Conservation (phyloP, 2,329 filamentous ascomycete genomes). For the Ceratocystis papillata region DNA sequence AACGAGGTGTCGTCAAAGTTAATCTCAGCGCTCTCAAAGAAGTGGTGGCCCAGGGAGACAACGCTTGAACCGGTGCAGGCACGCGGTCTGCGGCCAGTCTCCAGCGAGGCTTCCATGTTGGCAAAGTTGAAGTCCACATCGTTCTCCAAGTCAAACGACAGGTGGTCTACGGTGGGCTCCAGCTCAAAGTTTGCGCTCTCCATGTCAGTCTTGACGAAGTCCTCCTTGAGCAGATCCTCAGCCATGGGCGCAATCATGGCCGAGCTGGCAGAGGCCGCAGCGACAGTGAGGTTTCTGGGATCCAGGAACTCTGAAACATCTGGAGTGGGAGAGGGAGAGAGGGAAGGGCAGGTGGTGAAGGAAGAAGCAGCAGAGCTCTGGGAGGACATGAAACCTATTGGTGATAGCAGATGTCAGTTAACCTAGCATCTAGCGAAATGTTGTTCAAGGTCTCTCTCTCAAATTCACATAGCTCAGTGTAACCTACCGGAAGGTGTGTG, state of each 20-base stretch:
- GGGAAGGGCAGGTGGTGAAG: constrained; percentile 60
- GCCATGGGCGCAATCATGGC: constrained; percentile 49
- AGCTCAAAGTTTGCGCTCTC: constrained; percentile 31
- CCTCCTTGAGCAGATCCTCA: constrained; percentile 51
- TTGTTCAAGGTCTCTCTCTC: too few species aligned
- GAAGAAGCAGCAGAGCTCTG: constrained; percentile 18
- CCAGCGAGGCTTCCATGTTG: constrained; percentile 40
- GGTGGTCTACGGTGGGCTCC: constrained; percentile 30
- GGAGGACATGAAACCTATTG: constrained; percentile 24
- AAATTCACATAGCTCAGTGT: neutral
- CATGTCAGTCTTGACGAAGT: constrained; percentile 35
- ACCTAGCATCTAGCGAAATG: too few species aligned
- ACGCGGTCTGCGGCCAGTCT: constrained; percentile 55
- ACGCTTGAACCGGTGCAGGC: constrained; percentile 57
- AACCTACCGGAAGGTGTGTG: constrained; percentile 74
- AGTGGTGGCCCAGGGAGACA: constrained; percentile 61
- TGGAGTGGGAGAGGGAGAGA: constrained; percentile 67
- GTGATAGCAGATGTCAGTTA: neutral
- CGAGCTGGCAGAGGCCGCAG: constrained; percentile 41
- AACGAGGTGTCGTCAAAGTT: constrained; percentile 63
- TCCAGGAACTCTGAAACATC: constrained; percentile 76
- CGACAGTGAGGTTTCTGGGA: constrained; percentile 76
- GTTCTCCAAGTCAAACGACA: constrained; percentile 2
- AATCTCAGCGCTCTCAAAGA: constrained; percentile 66
- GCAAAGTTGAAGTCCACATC: constrained; percentile 42